Percentiles rank a stretch among this genome's conserved stretches.
phyloP scores from a whole-genome alignment of 257 asterid genomes.

The Ocimum tenuiflorum region DNA sequence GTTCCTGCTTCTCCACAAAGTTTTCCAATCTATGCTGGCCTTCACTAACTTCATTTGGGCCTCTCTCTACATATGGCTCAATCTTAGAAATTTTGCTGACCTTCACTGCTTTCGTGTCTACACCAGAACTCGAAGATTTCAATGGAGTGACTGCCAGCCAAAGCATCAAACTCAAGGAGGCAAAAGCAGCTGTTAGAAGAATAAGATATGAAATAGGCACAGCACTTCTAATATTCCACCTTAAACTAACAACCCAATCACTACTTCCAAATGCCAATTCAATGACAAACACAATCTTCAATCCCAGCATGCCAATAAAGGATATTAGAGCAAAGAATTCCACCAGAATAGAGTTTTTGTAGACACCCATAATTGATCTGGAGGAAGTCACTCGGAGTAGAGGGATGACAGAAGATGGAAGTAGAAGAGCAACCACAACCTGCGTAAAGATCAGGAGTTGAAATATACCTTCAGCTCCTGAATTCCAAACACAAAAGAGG shows the following conservation, averaged over 20 bases:
- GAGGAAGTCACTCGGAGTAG: conserved; percentile 84
- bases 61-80: conserved; percentile 29
- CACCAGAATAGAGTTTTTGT: conserved; percentile 45
- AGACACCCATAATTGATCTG: conserved; percentile 67
- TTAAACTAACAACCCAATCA: conserved; percentile 81
- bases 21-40: conserved; percentile 34
- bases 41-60: conserved; percentile 30
- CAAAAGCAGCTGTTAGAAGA: conserved; percentile 52
- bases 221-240: conserved; percentile 59
- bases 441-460: conserved; percentile 73
- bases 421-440: conserved; percentile 76
- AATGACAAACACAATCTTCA: conserved; percentile 59
- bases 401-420: conserved; percentile 90
- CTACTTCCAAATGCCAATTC: conserved; percentile 86
- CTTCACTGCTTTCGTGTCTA: conserved; percentile 41
- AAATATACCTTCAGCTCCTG: conserved; percentile 90
- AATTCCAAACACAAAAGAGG: conserved; percentile 69
- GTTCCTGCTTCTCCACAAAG: conserved; percentile 35
- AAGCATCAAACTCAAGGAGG: conserved; percentile 64
- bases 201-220: conserved; percentile 55
- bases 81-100: conserved; percentile 24
- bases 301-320: conserved; percentile 64
- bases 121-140: conserved; percentile 61
- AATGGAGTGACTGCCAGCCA: conserved; percentile 85
- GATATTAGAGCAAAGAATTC: conserved; percentile 55